Percentiles rank a stretch among this genome's conserved stretches.
phyloP scores from a whole-genome alignment of 2,329 filamentous ascomycete genomes.

The Fusarium succisae region DNA sequence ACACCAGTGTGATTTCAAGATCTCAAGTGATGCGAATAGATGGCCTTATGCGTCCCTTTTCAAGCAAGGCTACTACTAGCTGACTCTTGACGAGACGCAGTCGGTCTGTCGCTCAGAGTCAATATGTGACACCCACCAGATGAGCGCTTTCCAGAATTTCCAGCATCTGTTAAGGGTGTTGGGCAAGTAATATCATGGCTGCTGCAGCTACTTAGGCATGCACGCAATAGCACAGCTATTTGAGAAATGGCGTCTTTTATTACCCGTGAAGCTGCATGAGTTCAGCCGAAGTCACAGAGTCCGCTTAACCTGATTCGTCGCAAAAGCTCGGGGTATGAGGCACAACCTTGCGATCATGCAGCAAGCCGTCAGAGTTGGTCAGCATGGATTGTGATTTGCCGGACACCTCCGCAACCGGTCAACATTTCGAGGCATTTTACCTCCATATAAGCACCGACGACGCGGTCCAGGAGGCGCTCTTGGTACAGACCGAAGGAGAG shows the following conservation, averaged over 20 bases:
- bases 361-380: slow-evolving; percentile 27
- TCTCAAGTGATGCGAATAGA: background rate
- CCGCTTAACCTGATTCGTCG: slow-evolving; percentile 3
- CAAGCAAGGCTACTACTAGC: slow-evolving; percentile 17
- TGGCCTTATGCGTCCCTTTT: background rate
- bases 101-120: background rate
- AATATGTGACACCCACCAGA: slow-evolving; percentile 7
- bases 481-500: slow-evolving; percentile 34
- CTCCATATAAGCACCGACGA: slow-evolving; percentile 30
- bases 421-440: slow-evolving; percentile 27
- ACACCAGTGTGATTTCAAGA: background rate
- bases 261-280: slow-evolving; percentile 22
- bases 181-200: slow-evolving; percentile 7
- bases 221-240: slow-evolving; percentile 19
- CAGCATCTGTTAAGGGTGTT: background rate
- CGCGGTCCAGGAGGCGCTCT: slow-evolving; percentile 28
- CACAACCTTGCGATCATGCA: slow-evolving; percentile 38
- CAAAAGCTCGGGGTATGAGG: slow-evolving; percentile 2
- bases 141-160: slow-evolving; percentile 14
- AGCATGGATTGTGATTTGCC: slow-evolving; percentile 28
- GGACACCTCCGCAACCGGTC: slow-evolving; percentile 30
- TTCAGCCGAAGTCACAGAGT: slow-evolving; percentile 20
- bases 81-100: slow-evolving; percentile 1
- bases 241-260: slow-evolving; percentile 6
- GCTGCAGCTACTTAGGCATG: slow-evolving; percentile 24